A percentile compares a stretch with the other conserved stretches of the same genome.
These are phyloP conservation scores for Coemansia reversa DNA, from an alignment of 192 early-diverging fungal species.

Conservation along the genomic window DNA sequence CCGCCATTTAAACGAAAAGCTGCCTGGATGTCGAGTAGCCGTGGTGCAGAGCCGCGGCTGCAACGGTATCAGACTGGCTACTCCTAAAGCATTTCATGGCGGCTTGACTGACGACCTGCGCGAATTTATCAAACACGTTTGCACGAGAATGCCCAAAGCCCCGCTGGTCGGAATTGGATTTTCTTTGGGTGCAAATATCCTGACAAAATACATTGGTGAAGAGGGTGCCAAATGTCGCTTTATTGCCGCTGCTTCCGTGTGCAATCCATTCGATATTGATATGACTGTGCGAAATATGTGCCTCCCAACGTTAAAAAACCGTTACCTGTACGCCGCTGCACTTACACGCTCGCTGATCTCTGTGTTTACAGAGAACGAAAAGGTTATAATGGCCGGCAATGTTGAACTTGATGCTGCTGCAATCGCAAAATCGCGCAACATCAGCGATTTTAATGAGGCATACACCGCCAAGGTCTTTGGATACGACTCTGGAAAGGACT, in stretches of 20 bases:
- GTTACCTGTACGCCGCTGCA: slow-evolving; percentile 60
- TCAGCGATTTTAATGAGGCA: slow-evolving; percentile 82
- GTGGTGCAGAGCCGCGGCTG: slow-evolving; percentile 90
- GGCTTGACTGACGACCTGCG: slow-evolving; percentile 76
- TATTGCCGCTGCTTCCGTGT: slow-evolving; percentile 74
- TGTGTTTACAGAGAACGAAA: slow-evolving; percentile 49
- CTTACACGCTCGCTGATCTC: slow-evolving; percentile 59
- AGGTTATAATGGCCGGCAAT: slow-evolving; percentile 55
- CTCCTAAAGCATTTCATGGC: slow-evolving; percentile 78
- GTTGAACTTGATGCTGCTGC: slow-evolving; percentile 36
- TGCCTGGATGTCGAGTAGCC: slow-evolving; percentile 69
- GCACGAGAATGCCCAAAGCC: slow-evolving; percentile 58
- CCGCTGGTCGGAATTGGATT: slow-evolving; percentile 84
- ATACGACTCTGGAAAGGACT: slow-evolving; percentile 78
- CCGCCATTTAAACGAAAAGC: slow-evolving; percentile 29
- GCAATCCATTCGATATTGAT: slow-evolving; percentile 86
- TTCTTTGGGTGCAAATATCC: slow-evolving; percentile 88
- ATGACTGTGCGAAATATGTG: slow-evolving; percentile 47
- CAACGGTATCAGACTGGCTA: slow-evolving; percentile 70
- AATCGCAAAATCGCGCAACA: slow-evolving; percentile 57
- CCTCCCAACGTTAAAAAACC: slow-evolving; percentile 54
- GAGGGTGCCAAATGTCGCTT: slow-evolving; percentile 73
- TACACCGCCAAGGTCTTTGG: slow-evolving; percentile 74
- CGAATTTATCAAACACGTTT: slow-evolving; percentile 37
- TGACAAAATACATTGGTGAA: slow-evolving; percentile 89